Evolutionary conservation across 2,329 filamentous ascomycete species (phyloP).

Genomic region (Trichoderma sp.): DNA sequence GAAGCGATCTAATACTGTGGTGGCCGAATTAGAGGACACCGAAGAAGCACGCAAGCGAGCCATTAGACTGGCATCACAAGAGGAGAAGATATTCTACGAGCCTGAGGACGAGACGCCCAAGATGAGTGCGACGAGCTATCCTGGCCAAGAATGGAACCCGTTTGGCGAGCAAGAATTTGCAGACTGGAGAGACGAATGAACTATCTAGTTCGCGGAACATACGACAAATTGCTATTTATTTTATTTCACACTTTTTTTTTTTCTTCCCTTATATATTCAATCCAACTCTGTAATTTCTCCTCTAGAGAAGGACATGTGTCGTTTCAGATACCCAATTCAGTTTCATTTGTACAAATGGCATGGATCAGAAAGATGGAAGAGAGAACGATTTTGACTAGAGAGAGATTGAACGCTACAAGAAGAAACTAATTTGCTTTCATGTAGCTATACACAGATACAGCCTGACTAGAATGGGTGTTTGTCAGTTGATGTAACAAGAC

Average conservation of each 20-base stretch:
- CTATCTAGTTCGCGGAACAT: background rate
- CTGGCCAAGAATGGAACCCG: slow-evolving; percentile 70
- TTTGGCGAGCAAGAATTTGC: slow-evolving; percentile 42
- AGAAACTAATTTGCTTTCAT: background rate
- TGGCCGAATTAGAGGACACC: slow-evolving; percentile 44
- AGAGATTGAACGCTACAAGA: background rate
- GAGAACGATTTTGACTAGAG: background rate
- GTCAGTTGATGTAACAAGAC: background rate
- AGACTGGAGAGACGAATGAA: slow-evolving; percentile 29
- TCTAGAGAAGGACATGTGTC: slow-evolving; percentile 12
- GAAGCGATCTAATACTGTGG: slow-evolving; percentile 28
- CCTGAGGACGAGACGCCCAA: slow-evolving; percentile 47
- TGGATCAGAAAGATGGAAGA: background rate
- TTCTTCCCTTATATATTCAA: background rate
- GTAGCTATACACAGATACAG: background rate
- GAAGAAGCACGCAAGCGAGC: slow-evolving; percentile 50
- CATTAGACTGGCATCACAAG: slow-evolving; percentile 47
- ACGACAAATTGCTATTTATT: background rate
- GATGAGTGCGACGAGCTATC: slow-evolving; percentile 70
- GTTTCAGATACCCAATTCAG: slow-evolving; percentile 22
- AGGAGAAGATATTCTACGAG: slow-evolving; percentile 56
- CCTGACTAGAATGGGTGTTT: no score
- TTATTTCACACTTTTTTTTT: background rate
- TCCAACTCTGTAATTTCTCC: background rate
- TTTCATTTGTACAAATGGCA: slow-evolving; percentile 14